Conservation (phyloP, 2,329 filamentous ascomycete genomes). For the Fusarium penzigii region DNA sequence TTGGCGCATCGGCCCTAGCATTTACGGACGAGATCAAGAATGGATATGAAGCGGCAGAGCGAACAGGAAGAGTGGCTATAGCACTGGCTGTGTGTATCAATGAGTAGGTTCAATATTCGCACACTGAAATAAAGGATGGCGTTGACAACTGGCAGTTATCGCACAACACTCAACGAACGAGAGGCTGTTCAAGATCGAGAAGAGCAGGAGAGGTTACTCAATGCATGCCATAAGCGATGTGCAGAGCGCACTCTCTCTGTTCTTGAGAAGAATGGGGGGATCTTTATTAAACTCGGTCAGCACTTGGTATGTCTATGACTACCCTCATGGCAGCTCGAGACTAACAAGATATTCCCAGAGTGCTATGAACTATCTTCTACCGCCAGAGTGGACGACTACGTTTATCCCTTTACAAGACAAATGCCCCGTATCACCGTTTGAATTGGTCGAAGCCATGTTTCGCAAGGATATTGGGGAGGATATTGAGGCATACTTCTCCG, state of each 20-base stretch:
- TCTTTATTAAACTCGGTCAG: conserved; percentile 97
- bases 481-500: conserved; percentile 81
- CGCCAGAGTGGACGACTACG: conserved; percentile 88
- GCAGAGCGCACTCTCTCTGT: conserved; percentile 83
- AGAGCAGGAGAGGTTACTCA: conserved; percentile 68
- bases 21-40: conserved; percentile 73
- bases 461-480: conserved; percentile 75
- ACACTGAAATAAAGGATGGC: not conserved
- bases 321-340: not conserved
- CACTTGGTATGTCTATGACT: conserved; percentile 63
- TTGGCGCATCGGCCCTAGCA: conserved; percentile 50
- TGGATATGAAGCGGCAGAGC: conserved; percentile 71
- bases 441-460: conserved; percentile 87
- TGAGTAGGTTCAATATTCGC: conserved; percentile 59
- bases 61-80: conserved; percentile 75
- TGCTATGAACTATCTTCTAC: conserved; percentile 92
- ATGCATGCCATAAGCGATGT: conserved; percentile 88
- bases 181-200: conserved; percentile 62
- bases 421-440: conserved; percentile 88
- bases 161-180: conserved; percentile 73
- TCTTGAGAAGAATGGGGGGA: conserved; percentile 93
- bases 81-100: conserved; percentile 82
- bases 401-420: conserved; percentile 96
- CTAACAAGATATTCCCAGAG: conserved; percentile 54
- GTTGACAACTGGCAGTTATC: conserved; percentile 64